A percentile compares a stretch with the other conserved stretches of the same genome.
Evolutionary conservation across 2,329 filamentous ascomycete species (phyloP).

Genomic region (Cryphonectria radicalis): DNA sequence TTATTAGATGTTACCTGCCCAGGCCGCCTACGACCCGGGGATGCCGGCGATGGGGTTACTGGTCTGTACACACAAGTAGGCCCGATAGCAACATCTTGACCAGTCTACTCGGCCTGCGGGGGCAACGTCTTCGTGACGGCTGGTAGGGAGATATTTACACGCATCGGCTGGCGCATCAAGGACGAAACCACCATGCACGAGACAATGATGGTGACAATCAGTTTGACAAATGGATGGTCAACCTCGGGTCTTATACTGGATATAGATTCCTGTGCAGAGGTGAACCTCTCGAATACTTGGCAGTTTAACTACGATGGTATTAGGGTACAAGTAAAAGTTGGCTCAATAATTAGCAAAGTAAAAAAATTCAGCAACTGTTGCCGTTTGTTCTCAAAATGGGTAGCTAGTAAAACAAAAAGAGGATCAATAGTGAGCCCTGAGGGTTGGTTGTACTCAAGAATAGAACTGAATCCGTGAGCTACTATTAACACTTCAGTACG

Average conservation of each 20-base stretch:
- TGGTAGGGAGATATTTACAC: not conserved
- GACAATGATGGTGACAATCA: constrained; percentile 1
- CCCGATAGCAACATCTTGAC: not conserved
- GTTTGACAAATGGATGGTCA: not conserved
- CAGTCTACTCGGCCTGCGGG: not conserved
- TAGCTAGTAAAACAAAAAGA: too few species aligned
- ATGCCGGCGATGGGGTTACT: not conserved
- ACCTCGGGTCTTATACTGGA: not conserved
- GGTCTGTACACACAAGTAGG: not conserved
- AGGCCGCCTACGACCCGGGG: not conserved
- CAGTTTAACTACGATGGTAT: too few species aligned
- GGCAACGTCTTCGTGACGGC: not conserved
- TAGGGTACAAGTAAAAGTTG: not conserved
- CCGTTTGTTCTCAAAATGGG: too few species aligned
- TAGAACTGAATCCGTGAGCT: too few species aligned
- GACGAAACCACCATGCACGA: not conserved
- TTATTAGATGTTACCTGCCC: not conserved
- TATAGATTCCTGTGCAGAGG: not conserved
- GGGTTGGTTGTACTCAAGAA: too few species aligned
- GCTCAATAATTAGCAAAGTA: not conserved
- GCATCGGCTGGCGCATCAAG: constrained; percentile 11
- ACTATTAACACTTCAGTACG: too few species aligned
- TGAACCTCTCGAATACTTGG: not conserved
- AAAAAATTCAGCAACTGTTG: too few species aligned
- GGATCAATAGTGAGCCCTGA: too few species aligned